Base-by-base conservation (phyloP, 495 filamentous ascomycete genomes). In the Apodospora peruviana region DNA sequence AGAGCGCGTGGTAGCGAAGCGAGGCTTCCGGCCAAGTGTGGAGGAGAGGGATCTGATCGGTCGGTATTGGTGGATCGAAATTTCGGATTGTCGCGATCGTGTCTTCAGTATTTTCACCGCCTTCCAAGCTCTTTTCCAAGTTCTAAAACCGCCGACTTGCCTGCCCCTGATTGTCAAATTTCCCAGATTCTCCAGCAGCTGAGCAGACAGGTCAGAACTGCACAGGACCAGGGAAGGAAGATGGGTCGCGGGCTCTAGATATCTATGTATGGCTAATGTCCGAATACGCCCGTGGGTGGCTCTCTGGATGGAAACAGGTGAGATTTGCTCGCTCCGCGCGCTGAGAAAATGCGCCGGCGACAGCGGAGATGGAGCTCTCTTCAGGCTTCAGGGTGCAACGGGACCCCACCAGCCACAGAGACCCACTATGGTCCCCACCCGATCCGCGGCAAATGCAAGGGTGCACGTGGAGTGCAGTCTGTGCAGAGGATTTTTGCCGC, bases 391-490 rank as follows among this genome's bases (percentile, higher is more conserved):
- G 36, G 36, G 36, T 12, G 16, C 36, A 5, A 38, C 7, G 36
- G 10, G 27, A 14, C 27, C 7, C 14, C 27, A 32, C 27, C 16
- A 38, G 16, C 16, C 36, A 5, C 36, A 11, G 10, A 5, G 10
- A 5, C 9, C 10, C 10, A 38, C 16, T 7, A 14, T 7, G 16
- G 9, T 5, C 36, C 36, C 36, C 36, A 38, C 36, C 36, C 10
- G 36, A 38, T 18, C 40, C 19, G 40, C 40, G 21, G 40, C 40
- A 42, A 18, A 11, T 21, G 17, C 59, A 60, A 50, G 50, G 40
- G 48, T 40, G 59, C 21, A 48, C 46, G 38, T 48, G 46, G 46
- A 48, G 40, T 20, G 7, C 19, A 22, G 46, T n/a, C n/a, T n/a
- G n/a, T n/a, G n/a, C n/a, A 48, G 46, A 37, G 37, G 43, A 21